These are phyloP conservation scores for Volvariella volvacea DNA, from an alignment of 1,284 basidiomycete genomes.

Conservation along the genomic window DNA sequence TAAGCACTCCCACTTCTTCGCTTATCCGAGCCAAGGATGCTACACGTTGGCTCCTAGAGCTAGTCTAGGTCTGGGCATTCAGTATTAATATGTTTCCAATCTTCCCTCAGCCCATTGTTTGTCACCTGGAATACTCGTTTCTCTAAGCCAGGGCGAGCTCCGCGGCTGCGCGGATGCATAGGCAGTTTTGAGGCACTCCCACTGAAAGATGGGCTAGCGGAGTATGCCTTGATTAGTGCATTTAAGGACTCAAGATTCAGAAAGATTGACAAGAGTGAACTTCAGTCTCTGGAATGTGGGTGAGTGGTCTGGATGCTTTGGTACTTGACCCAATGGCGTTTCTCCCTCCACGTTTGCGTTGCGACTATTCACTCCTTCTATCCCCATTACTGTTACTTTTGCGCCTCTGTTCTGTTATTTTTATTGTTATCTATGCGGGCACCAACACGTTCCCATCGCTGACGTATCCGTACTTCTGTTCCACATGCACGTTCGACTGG, in stretches of 20 bases:
- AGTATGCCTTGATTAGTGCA: slow-evolving; percentile 88
- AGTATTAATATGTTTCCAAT: slow-evolving; percentile 4
- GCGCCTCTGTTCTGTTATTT: slow-evolving; percentile 3
- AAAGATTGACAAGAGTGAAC: slow-evolving; percentile 70
- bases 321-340: neutral
- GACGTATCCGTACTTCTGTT: too few species aligned
- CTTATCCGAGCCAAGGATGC: too few species aligned
- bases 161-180: slow-evolving; percentile 87
- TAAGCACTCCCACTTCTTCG: slow-evolving; percentile 28
- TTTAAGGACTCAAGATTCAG: slow-evolving; percentile 67
- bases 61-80: too few species aligned
- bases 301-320: slow-evolving; percentile 31
- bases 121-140: slow-evolving; percentile 90
- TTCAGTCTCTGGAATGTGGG: slow-evolving; percentile 81
- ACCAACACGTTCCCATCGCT: too few species aligned
- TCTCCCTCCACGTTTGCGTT: neutral
- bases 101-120: slow-evolving; percentile 73
- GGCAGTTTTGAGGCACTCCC: slow-evolving; percentile 85
- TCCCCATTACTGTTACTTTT: slow-evolving; percentile 2
- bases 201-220: slow-evolving; percentile 72
- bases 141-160: slow-evolving; percentile 48
- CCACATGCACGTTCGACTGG: slow-evolving; percentile 1
- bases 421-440: too few species aligned
- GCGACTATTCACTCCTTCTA: too few species aligned
- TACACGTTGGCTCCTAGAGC: too few species aligned